Evolutionary conservation across 129 eudicot species (phyloP).

Genomic region (Artemisia annua): DNA sequence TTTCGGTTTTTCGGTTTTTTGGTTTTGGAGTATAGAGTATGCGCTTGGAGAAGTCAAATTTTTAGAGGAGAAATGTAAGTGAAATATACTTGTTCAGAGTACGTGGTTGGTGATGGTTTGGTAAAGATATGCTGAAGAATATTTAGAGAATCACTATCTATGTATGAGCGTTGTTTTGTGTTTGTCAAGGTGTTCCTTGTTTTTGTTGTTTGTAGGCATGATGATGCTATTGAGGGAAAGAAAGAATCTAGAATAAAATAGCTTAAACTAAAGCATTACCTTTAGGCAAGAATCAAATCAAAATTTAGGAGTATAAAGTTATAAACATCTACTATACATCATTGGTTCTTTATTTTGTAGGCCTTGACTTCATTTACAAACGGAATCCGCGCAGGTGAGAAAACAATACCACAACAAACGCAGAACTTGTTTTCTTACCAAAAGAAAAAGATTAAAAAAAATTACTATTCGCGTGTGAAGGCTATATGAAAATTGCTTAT

Average conservation of each 20-base stretch:
- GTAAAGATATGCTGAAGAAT: no score
- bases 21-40: no score
- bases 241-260: constrained; percentile 1
- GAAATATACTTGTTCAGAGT: no score
- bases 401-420: no score
- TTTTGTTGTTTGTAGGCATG: constrained; percentile 23
- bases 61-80: no score
- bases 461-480: background rate
- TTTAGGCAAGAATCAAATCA: constrained; percentile 23
- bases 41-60: no score
- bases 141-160: no score
- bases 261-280: constrained; percentile 24
- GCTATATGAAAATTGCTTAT: constrained; percentile 13
- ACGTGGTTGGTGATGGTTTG: no score
- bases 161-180: background rate
- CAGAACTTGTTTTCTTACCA: background rate
- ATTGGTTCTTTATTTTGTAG: no score
- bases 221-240: constrained; percentile 6
- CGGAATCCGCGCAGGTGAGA: no score
- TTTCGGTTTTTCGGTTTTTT: no score
- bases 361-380: no score
- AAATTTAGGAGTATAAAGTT: background rate
- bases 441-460: background rate
- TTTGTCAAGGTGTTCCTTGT: constrained; percentile 13
- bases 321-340: background rate